Base-by-base conservation (phyloP, 805 yeast species). In the Kazachstania psychrophila region DNA sequence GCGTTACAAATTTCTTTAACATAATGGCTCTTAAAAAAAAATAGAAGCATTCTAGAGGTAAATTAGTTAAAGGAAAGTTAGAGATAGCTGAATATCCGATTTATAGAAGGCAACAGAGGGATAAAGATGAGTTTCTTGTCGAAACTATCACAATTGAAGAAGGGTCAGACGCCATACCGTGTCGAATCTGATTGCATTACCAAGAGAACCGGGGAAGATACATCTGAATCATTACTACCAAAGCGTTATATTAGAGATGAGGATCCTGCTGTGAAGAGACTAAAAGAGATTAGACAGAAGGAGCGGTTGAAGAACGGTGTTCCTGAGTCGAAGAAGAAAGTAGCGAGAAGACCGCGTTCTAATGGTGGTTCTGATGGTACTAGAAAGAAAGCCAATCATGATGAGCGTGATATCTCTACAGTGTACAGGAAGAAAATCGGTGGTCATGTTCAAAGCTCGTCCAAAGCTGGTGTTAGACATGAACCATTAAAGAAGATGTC, bases 201-300 rank as follows among this genome's bases (percentile, higher is more conserved):
- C 5, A 10, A 31, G 16, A 12, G 23, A 20, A 25, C 5, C 18
- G 41, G 36, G 5, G 42, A 42, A 3, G 45, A 45, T 17, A 4
- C 24, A n/a, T 19, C 33, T 6, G 28, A 34, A 15, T 37, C 52
- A 7, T 31, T 54, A 13, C 36, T 60, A 22, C 64, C 63, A 1
- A 38, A 41, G 27, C 46, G 46, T 28, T 60, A 60, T 29, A 43
- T 51, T 2, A 46, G 66, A 35, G 54, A 60, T 16, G 64, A 69
- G 5, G 89, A 81, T 51, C 86, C 88, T 0, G 85, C 85, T 4
- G 84, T 81, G 7, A 75, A 73, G 25, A 58, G 80, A 39, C 60
- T 81, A 26, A 81, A 81, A 45, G 87, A 79, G 40, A 73, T 77
- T 2, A 63, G 89, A 51, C 63, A 74, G 41, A 58, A 65, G 28